These are phyloP conservation scores for Pseudocercospora fijiensis DNA, from an alignment of 2,329 filamentous ascomycete species.

Conservation along the genomic window DNA sequence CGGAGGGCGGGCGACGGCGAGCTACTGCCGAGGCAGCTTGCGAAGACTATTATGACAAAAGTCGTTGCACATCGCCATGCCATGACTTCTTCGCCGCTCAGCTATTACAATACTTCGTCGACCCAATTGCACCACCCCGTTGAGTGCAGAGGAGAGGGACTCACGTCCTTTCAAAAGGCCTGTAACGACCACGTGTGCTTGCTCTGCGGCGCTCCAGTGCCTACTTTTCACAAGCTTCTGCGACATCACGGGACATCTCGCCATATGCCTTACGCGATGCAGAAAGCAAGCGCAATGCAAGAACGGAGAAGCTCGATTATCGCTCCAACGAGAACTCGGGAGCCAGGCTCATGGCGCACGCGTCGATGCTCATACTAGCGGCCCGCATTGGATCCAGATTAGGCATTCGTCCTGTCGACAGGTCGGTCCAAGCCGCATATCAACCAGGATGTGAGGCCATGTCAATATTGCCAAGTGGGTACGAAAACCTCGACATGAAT, in stretches of 20 bases:
- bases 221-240: background rate
- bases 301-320: background rate
- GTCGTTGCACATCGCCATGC: background rate
- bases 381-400: background rate
- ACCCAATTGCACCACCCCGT: background rate
- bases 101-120: background rate
- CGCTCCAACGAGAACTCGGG: background rate
- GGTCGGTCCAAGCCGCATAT: background rate
- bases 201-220: background rate
- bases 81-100: background rate
- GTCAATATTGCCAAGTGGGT: background rate
- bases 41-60: background rate
- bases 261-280: background rate
- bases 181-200: background rate
- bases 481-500: background rate
- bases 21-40: conserved; percentile 6
- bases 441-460: background rate
- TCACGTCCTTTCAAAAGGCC: background rate
- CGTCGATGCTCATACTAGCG: background rate
- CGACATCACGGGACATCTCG: background rate
- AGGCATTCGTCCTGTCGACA: background rate
- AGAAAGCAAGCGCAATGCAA: background rate
- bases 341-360: background rate
- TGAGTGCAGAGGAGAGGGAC: background rate
- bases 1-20: no score